Percentiles rank a stretch among this genome's conserved stretches.
phyloP scores from a whole-genome alignment of 805 yeast genomes.

The Saccharomycopsis guyanensis region DNA sequence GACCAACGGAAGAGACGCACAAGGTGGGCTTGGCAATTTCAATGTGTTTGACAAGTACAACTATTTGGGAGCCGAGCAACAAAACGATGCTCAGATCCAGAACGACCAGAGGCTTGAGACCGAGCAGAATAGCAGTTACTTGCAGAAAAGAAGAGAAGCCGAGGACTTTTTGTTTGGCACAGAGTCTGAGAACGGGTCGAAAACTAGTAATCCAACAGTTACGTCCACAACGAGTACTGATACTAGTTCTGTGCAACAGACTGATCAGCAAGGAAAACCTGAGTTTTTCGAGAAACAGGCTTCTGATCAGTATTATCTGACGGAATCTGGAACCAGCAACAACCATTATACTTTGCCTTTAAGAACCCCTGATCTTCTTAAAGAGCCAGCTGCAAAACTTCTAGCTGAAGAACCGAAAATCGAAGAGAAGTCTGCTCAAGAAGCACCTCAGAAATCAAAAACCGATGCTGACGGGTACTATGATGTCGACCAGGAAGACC shows the following conservation, averaged over 20 bases:
- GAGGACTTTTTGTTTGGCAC: not conserved
- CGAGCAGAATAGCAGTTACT: not conserved
- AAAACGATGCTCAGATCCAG: constrained; percentile 9
- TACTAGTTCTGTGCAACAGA: not conserved
- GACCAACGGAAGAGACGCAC: not conserved
- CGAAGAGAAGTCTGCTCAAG: not conserved
- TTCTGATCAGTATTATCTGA: not conserved
- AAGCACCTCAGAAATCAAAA: not conserved
- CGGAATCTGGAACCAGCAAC: not conserved
- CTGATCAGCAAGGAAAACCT: too few relatives aligned
- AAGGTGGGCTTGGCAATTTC: constrained; percentile 9
- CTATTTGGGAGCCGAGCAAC: constrained; percentile 16
- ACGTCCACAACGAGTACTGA: not conserved
- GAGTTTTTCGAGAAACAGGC: not conserved
- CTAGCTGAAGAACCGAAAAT: too few relatives aligned
- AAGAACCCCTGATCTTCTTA: constrained; percentile 17
- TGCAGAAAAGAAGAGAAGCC: not conserved
- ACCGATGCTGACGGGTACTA: not conserved
- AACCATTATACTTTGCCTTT: constrained; percentile 14
- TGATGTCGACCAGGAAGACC: constrained; percentile 2
- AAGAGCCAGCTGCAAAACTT: not conserved
- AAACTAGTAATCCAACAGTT: not conserved
- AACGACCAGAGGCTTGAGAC: constrained; percentile 8
- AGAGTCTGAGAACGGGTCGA: not conserved
- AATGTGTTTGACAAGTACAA: constrained; percentile 16